These are phyloP conservation scores for Falciphora oryzae DNA, from an alignment of 2,329 filamentous ascomycete genomes.

Conservation along the genomic window DNA sequence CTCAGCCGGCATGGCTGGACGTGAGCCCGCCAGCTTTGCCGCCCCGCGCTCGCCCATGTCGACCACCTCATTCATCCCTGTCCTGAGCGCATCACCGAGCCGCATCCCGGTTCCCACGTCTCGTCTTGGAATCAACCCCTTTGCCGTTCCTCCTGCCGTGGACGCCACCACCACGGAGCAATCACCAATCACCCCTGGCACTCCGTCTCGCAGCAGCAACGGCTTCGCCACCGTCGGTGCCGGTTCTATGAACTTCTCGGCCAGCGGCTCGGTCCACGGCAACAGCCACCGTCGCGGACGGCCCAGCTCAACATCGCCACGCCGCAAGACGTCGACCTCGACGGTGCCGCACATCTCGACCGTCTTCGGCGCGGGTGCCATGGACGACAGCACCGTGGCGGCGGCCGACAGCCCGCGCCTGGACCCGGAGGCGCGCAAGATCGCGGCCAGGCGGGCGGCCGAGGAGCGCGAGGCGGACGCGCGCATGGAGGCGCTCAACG, in stretches of 20 bases:
- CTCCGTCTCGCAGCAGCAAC: conserved; percentile 4
- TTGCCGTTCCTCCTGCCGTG: not conserved
- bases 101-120: conserved; percentile 35
- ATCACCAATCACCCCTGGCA: not conserved
- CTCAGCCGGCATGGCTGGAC: conserved; percentile 33
- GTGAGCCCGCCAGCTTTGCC: conserved; percentile 48
- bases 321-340: conserved; percentile 11
- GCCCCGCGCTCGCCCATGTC: conserved; percentile 36
- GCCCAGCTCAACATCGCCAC: not conserved
- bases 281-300: not conserved
- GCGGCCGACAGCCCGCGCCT: conserved; percentile 41
- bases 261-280: conserved; percentile 1
- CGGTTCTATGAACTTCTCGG: not conserved
- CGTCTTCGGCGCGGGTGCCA: conserved; percentile 10
- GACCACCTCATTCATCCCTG: conserved; percentile 20
- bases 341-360: conserved; percentile 12
- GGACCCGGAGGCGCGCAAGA: conserved; percentile 62
- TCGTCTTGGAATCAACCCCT: not conserved
- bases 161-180: not conserved
- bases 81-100: conserved; percentile 32
- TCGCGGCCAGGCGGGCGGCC: conserved; percentile 64
- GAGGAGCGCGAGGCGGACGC: conserved; percentile 76
- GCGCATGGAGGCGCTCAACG: conserved; percentile 73
- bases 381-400: conserved; percentile 7
- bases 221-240: not conserved